These are phyloP conservation scores for Ormosia semicastrata DNA, from an alignment of 306 rosid genomes.

Conservation along the genomic window DNA sequence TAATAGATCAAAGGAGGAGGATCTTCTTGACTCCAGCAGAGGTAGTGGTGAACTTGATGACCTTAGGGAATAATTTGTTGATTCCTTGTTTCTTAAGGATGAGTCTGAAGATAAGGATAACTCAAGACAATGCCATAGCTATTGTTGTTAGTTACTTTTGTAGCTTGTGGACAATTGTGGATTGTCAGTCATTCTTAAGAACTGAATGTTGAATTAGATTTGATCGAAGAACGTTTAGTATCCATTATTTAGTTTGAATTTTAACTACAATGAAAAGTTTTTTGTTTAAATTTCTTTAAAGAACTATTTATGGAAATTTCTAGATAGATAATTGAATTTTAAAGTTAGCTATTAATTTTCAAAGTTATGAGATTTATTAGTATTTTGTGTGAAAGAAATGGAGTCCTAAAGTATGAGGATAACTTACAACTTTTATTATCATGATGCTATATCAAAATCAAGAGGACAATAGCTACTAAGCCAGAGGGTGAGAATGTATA, in stretches of 20 bases:
- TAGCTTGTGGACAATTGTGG: background rate
- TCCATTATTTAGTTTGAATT: background rate
- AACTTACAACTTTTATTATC: slow-evolving; percentile 12
- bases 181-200: background rate
- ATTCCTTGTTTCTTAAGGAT: slow-evolving; percentile 48
- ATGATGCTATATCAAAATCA: slow-evolving; percentile 59
- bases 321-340: background rate
- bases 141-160: background rate
- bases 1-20: slow-evolving; percentile 3
- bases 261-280: background rate
- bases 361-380: too few species aligned
- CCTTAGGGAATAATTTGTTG: slow-evolving; percentile 29
- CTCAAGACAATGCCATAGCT: slow-evolving; percentile 28
- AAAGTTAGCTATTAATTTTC: background rate
- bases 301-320: background rate
- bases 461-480: slow-evolving; percentile 53
- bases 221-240: background rate
- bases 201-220: background rate
- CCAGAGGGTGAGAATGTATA: slow-evolving; percentile 49
- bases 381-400: background rate
- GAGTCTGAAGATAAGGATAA: slow-evolving; percentile 47
- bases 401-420: slow-evolving; percentile 9
- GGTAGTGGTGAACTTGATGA: slow-evolving; percentile 6
- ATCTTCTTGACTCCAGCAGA: background rate
- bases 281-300: background rate